Base-by-base conservation (phyloP, 148 eudicot species). In the Drosera capensis region DNA sequence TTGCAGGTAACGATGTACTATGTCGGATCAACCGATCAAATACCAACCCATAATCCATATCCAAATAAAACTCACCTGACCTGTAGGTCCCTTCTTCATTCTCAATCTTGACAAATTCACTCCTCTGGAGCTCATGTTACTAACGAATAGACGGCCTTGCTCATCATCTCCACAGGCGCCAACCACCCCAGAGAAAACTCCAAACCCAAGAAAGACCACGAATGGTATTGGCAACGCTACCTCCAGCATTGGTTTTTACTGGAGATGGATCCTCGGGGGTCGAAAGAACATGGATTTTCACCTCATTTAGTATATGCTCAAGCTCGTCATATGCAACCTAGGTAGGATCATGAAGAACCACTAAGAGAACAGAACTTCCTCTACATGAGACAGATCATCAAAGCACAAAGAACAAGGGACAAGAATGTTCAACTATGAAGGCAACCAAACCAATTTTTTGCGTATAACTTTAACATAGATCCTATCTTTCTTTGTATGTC, bases 101-200 rank as follows among this genome's bases (percentile, higher is more conserved):
- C 73, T 85, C 50, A 90, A 51, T 52, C 80, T 73, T 11, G 99
- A 75, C 43, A 78, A 55, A 57, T 78, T 68, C 16, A 90, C 78
- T 23, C 72, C 68, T 55, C 75, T 60, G 16, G 45, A 66, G 43
- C 62, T 70, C 95, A 90, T 80, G 48, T 72, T 70, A 40, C 56
- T 58, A n/a, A 67, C 42, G 38, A 90, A 90, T 50, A 78, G 51
- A 25, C 60, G 62, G 15, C 93, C 99, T 64, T 78, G 72, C 13
- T 85, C 88, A 59, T 90, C 94, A 57, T 78, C 77, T 14, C 94
- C 99, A 63, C 75, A 81, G 2, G 95, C 99, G 50, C 99, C 99
- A 22, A 90, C 76, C 28, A 90, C 67, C 22, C 99, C 95, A 45
- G 76, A 73, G 16, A 61, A 56, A 18, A 90, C 43, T 37, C 95